Base-by-base conservation (phyloP, 306 rosid genomes). In the Hippophae tibetana region DNA sequence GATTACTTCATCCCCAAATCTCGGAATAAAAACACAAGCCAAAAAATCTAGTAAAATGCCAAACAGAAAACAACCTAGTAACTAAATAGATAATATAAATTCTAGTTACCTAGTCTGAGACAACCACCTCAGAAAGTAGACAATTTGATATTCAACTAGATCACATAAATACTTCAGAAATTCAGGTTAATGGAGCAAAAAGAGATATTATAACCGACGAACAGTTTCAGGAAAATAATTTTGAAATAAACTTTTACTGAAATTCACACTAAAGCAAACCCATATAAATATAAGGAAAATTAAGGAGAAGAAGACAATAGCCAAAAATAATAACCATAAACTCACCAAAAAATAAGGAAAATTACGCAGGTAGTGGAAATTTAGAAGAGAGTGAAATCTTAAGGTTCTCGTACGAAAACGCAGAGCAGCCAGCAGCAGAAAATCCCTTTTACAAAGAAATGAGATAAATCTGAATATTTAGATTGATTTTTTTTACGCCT, bases 311-410 rank as follows among this genome's bases (percentile, higher is more conserved):
- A 31, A 10, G 42, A 47, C 78, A 71, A 66, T 50, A 42, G 26
- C 46, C 40, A 49, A 42, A 58, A 54, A 70, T 18, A 66, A 66
- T 63, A 46, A 47, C 62, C 10, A 23, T 14, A 47, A 55, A 65
- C 83, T 74, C 72, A 83, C 85, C 83, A 68, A 68, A 68, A 71
- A 71, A 64, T 66, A 23, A 60, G 73, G 18, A 77, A 78, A 72
- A 64, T 57, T 65, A 66, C 63, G 79, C 57, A 44, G 67, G 31
- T 70, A 54, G 42, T 49, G 53, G 48, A 71, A 46, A 68, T 62
- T 56, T 38, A 66, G 68, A 67, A 50, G 76, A 65, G 72, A 38
- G 56, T 23, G 52, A 60, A 64, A 73, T 72, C 5, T 67, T 59
- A 64, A 76, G 83, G 75, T 63, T 79, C 67, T 61, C 69, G 58